Base-by-base conservation (phyloP, 768 basidiomycete genomes). In the Phanerodontia chrysosporium region DNA sequence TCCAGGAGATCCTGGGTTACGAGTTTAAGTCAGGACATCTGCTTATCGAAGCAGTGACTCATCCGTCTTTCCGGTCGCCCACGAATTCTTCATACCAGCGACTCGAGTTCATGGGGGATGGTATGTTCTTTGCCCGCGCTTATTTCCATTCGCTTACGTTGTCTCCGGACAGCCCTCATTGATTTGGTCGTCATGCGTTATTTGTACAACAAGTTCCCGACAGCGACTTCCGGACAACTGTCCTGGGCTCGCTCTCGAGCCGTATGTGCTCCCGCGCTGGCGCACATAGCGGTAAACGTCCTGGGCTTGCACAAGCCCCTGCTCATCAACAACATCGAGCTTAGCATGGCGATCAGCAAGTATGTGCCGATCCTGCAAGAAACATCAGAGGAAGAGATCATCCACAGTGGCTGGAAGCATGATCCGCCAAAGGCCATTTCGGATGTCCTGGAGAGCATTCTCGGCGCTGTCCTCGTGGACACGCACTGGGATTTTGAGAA, bases 31-130 rank as follows among this genome's bases (percentile, higher is more conserved):
- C 79, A 21, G 79, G 81, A n/a, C 76, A 80, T 49, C 70, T 91
- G 16, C 72, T 95, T 2, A 66, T 89, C 8, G 86, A 93, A 72
- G 92, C 92, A 9, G 72, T 93, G n/a, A 92, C 90, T 0, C 94
- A 96, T 67, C 89, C 92, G 0, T 92, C 90, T 0, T 90, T 90
- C 64, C 75, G 79, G 10, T 70, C 70, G 2, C 69, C 72, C 0
- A 79, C 78, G 13, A 77, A 77, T 10, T 75, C 82, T 6, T 90
- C 89, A 2, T 95, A 95, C 70, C 89, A 96, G 61, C 82, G 94
- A 14, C 74, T 95, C 12, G 94, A 96, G 65, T 95, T 93, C 65
- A 78, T 96, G 2, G 94, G 94, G 30, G 94, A 96, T 68, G 90
- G 92, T 93, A 69, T 73, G 84, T 68, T 25, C 44, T 42, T 58